Conservation (phyloP, 371 early-diverging fungal species). For the Mortierella sp. region DNA sequence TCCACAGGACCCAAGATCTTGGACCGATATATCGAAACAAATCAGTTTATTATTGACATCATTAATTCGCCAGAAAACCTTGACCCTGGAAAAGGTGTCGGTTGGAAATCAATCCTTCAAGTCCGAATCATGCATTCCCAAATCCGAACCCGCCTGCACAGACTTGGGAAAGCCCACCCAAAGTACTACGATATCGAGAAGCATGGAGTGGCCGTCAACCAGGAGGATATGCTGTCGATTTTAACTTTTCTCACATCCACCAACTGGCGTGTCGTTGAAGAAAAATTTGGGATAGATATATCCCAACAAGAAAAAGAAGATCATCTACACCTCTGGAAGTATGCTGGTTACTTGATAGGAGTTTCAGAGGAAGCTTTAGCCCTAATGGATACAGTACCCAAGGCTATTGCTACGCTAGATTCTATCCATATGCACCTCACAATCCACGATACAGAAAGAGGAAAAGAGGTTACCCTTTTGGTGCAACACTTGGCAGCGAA, state of each 20-base stretch:
- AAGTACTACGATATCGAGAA: conserved; percentile 33
- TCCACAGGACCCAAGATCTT: conserved; percentile 17
- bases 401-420: conserved; percentile 29
- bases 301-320: conserved; percentile 26
- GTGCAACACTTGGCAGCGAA: conserved; percentile 1
- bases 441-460: conserved; percentile 12
- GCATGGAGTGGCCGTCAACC: conserved; percentile 45
- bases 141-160: conserved; percentile 22
- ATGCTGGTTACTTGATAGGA: conserved; percentile 36
- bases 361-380: conserved; percentile 22
- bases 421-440: no score
- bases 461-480: no score
- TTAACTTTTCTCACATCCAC: conserved; percentile 26
- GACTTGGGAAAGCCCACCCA: conserved; percentile 16
- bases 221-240: conserved; percentile 30
- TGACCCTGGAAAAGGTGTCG: conserved; percentile 19
- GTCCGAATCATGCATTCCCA: conserved; percentile 33
- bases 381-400: neutral
- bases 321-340: conserved; percentile 40
- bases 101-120: conserved; percentile 36
- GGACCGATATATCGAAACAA: conserved; percentile 24
- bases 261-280: conserved; percentile 31
- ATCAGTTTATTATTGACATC: conserved; percentile 19
- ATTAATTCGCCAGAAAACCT: conserved; percentile 7
- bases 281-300: conserved; percentile 20